Percentiles rank a stretch among this genome's conserved stretches.
Evolutionary conservation across 495 filamentous ascomycete species (phyloP).

Genomic region (Lichina pygmaea): DNA sequence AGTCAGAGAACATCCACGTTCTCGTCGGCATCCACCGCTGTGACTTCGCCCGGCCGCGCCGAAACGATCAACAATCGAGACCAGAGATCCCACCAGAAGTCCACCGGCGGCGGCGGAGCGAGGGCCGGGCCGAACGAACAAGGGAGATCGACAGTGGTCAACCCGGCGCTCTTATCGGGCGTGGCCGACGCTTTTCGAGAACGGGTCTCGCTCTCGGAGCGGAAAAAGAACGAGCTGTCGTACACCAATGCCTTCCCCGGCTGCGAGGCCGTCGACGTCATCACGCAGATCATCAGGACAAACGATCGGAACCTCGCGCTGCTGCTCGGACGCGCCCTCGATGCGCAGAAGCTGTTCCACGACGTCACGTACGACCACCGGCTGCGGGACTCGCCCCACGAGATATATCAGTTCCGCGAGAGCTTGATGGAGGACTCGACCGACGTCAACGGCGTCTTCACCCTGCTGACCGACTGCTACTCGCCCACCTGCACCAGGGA

Average conservation of each 20-base stretch:
- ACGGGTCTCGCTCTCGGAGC: conserved; percentile 52
- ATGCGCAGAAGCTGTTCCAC: conserved; percentile 98
- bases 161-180: conserved; percentile 71
- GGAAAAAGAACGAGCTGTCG: conserved; percentile 85
- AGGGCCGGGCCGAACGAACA: conserved; percentile 22
- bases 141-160: conserved; percentile 51
- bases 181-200: conserved; percentile 81
- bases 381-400: conserved; percentile 62
- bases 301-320: conserved; percentile 87
- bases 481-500: conserved; percentile 91
- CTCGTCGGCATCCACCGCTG: conserved; percentile 73
- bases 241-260: conserved; percentile 95
- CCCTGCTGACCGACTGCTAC: conserved; percentile 87
- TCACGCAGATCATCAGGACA: conserved; percentile 84
- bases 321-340: conserved; percentile 73
- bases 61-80: conserved; percentile 18
- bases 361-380: conserved; percentile 97
- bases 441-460: conserved; percentile 90
- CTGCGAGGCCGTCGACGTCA: conserved; percentile 80
- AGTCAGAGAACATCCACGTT: conserved; percentile 21
- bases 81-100: conserved; percentile 15
- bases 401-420: conserved; percentile 93
- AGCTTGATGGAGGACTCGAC: conserved; percentile 72
- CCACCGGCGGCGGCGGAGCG: conserved; percentile 7
- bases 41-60: conserved; percentile 17